A percentile compares a stretch with the other conserved stretches of the same genome.
These are phyloP conservation scores for Neurospora cerealis DNA, from an alignment of 495 filamentous ascomycete genomes.

Conservation along the genomic window DNA sequence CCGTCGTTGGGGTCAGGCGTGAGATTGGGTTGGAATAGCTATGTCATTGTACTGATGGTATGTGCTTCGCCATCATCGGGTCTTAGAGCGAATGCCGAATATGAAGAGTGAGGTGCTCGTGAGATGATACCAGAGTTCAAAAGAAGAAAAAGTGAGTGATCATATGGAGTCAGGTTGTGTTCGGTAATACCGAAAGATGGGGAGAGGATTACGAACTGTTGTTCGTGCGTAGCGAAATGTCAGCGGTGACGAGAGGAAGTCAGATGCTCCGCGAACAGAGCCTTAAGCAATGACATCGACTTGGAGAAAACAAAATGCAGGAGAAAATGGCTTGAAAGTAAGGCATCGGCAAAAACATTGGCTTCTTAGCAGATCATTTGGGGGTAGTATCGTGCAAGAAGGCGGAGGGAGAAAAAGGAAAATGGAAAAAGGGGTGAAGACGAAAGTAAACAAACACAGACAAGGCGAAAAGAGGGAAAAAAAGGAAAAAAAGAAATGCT, in stretches of 20 bases:
- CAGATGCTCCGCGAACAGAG: background rate
- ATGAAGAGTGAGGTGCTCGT: background rate
- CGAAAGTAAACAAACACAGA: background rate
- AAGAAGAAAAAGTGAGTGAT: background rate
- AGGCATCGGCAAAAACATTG: too few species aligned
- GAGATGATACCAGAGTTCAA: background rate
- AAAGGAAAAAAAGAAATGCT: slow-evolving; percentile 1
- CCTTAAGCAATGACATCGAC: too few species aligned
- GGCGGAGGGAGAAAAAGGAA: background rate
- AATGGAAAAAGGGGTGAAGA: background rate
- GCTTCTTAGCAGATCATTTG: too few species aligned
- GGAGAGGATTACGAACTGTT: background rate
- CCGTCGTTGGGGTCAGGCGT: background rate
- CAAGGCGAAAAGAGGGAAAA: background rate
- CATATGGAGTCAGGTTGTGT: background rate
- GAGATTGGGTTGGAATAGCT: background rate
- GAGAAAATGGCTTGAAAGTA: too few species aligned
- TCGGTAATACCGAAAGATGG: background rate
- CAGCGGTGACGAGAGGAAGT: background rate
- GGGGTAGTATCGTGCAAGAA: background rate
- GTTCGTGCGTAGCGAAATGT: background rate
- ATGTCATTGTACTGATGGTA: background rate
- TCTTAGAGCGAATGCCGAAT: background rate
- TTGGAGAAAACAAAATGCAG: too few species aligned
- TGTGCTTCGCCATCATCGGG: background rate